Conservation (phyloP, 306 rosid genomes). For the Cotoneaster glaucophyllus region DNA sequence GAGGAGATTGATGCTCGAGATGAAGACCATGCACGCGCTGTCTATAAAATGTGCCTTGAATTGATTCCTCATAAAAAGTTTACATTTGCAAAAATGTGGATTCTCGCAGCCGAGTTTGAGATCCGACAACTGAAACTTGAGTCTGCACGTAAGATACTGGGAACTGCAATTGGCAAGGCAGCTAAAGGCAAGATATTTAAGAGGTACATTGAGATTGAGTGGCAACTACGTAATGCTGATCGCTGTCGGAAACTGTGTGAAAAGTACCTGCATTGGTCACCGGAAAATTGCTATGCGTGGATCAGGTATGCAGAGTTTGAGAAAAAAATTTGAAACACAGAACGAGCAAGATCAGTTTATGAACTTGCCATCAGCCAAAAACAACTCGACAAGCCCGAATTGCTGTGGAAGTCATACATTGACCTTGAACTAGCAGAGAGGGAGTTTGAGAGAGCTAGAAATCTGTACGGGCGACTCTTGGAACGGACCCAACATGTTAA, state of each 20-base stretch:
- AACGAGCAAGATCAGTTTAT: constrained; percentile 66
- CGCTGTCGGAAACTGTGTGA: constrained; percentile 67
- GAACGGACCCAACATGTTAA: constrained; percentile 77
- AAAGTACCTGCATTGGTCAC: constrained; percentile 69
- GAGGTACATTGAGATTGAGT: constrained; percentile 81
- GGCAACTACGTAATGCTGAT: constrained; percentile 65
- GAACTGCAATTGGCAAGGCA: constrained; percentile 76
- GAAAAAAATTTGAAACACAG: constrained; percentile 59
- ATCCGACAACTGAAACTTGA: constrained; percentile 65
- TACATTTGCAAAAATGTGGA: constrained; percentile 82
- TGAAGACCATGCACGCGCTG: constrained; percentile 69
- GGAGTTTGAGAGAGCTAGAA: constrained; percentile 69
- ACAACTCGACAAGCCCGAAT: constrained; percentile 82
- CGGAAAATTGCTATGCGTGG: constrained; percentile 87
- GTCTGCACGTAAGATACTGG: constrained; percentile 60
- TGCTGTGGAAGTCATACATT: constrained; percentile 80
- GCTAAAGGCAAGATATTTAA: constrained; percentile 89
- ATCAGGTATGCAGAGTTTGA: constrained; percentile 70
- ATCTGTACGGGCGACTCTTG: constrained; percentile 64
- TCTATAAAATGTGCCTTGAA: constrained; percentile 34
- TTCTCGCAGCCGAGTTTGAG: constrained; percentile 74
- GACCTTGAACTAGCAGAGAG: constrained; percentile 75
- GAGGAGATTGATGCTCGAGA: constrained; percentile 86
- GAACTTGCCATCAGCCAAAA: constrained; percentile 87
- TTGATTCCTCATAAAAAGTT: constrained; percentile 47